phyloP scores from a whole-genome alignment of 169 alveolate genomes.

The Babesia bovis region DNA sequence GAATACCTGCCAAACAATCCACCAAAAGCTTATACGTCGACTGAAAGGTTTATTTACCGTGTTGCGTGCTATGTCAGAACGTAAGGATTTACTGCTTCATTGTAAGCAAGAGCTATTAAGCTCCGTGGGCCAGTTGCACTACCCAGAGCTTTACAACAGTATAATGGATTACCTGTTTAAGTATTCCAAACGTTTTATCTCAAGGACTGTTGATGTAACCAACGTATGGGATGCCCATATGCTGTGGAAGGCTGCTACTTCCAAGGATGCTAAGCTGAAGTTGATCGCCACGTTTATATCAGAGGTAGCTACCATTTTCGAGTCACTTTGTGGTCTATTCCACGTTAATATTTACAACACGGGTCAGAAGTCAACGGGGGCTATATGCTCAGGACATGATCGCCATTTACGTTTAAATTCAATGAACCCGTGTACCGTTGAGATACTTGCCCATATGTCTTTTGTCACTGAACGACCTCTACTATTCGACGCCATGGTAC shows the following conservation, averaged over 20 bases:
- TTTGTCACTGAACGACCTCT: constrained; percentile 48
- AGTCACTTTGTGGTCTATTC: constrained; percentile 40
- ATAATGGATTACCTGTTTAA: constrained; percentile 49
- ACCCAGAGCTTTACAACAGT: constrained; percentile 46
- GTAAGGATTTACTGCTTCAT: not conserved
- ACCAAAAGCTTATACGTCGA: constrained; percentile 26
- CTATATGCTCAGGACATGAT: constrained; percentile 27
- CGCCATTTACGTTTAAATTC: constrained; percentile 13
- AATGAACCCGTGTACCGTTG: constrained; percentile 18
- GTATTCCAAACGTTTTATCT: not conserved
- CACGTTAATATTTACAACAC: constrained; percentile 36
- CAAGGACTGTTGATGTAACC: not conserved
- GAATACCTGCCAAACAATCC: not conserved
- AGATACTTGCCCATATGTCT: constrained; percentile 51
- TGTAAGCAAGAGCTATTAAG: constrained; percentile 11
- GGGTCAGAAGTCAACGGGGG: not conserved
- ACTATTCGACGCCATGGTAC: constrained; percentile 60
- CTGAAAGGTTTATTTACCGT: constrained; percentile 52
- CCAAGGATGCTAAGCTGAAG: constrained; percentile 9
- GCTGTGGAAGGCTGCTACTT: constrained; percentile 22
- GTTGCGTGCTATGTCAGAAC: constrained; percentile 28
- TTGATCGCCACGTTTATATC: constrained; percentile 21
- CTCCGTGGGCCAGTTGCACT: constrained; percentile 11
- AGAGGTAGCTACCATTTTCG: constrained; percentile 22
- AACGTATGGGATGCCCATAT: constrained; percentile 15